Conservation (phyloP, 2,329 filamentous ascomycete genomes). For the Septoria linicola region DNA sequence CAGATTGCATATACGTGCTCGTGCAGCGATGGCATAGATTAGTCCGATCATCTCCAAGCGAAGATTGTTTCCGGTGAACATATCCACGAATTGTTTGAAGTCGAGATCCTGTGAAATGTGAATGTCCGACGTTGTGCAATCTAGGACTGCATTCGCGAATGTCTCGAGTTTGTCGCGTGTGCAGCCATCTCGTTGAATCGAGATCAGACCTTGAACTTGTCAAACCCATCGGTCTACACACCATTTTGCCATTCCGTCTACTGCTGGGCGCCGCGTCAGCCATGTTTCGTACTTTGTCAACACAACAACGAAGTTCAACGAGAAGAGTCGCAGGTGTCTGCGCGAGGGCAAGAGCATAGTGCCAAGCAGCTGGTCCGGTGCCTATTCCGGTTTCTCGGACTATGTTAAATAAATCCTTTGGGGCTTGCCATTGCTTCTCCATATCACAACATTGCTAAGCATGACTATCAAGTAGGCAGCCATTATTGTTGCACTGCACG, state of each 20-base stretch:
- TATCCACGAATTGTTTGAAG: constrained; percentile 15
- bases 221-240: neutral
- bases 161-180: neutral
- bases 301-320: no score
- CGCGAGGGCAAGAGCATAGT: no score
- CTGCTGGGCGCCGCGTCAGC: constrained; percentile 6
- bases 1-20: constrained; percentile 16
- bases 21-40: constrained; percentile 23
- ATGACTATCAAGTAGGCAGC: no score
- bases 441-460: no score
- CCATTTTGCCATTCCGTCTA: constrained; percentile 23
- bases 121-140: neutral
- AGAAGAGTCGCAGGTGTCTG: no score
- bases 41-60: constrained; percentile 27
- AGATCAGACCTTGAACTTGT: neutral
- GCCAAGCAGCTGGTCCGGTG: no score
- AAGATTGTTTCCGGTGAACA: constrained; percentile 22
- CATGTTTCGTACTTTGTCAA: neutral
- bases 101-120: neutral
- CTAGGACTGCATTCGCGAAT: neutral
- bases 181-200: no score
- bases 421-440: no score
- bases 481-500: no score
- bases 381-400: no score
- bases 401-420: no score